These are phyloP conservation scores for Phytophthora ramorum DNA, from an alignment of 352 stramenopile species.

Conservation along the genomic window DNA sequence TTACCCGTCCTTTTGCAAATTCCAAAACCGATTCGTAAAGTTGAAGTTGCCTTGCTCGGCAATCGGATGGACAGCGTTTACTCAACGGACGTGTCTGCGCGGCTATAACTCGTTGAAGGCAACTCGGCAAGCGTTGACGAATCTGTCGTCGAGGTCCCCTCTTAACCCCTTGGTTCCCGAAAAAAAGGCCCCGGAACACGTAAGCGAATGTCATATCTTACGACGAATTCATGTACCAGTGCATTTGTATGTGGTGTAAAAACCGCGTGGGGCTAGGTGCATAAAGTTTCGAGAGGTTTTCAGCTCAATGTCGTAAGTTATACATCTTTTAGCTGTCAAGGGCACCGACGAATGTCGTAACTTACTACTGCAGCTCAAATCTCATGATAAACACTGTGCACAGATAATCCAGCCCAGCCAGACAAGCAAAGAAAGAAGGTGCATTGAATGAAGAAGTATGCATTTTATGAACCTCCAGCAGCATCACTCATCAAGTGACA, in stretches of 20 bases:
- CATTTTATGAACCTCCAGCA: background rate
- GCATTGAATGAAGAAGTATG: background rate
- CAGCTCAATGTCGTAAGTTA: constrained; percentile 12
- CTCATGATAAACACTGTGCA: background rate
- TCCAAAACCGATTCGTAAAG: constrained; percentile 13
- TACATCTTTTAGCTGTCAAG: background rate
- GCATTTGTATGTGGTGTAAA: constrained; percentile 5
- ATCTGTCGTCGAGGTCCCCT: constrained; percentile 3
- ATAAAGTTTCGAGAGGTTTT: constrained; percentile 16
- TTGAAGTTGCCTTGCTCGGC: constrained; percentile 18
- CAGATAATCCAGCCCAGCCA: background rate
- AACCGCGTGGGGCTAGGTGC: constrained; percentile 1
- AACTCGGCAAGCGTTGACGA: constrained; percentile 18
- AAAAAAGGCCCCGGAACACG: background rate
- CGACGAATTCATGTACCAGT: background rate
- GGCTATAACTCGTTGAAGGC: constrained; percentile 13
- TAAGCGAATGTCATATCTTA: constrained; percentile 15
- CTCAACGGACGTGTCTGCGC: constrained; percentile 16
- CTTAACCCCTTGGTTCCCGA: constrained; percentile 20
- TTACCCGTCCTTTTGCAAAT: constrained; percentile 1
- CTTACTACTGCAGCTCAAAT: constrained; percentile 7
- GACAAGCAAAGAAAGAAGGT: background rate
- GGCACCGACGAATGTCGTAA: background rate
- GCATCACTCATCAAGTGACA: constrained; percentile 1
- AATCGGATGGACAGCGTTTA: constrained; percentile 23